Conservation (phyloP, 441 rosid genomes). For the Hura crepitans region DNA sequence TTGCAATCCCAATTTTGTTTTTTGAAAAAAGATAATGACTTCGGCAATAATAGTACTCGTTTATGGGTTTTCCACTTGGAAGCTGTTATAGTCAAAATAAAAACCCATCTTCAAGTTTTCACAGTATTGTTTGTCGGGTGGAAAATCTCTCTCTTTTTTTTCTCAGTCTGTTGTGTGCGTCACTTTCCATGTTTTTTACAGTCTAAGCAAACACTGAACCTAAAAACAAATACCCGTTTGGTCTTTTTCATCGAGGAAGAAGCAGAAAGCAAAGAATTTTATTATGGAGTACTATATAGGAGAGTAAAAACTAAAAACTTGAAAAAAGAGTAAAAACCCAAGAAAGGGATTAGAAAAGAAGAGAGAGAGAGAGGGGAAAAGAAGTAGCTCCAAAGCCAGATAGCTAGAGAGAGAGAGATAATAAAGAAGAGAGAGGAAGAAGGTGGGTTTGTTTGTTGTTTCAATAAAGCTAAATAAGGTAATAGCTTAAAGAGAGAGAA, state of each 20-base stretch:
- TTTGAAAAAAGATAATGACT: neutral
- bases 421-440: conserved; percentile 27
- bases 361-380: neutral
- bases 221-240: neutral
- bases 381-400: conserved; percentile 35
- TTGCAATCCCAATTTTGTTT: neutral
- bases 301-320: conserved; percentile 22
- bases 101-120: conserved; percentile 34
- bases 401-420: conserved; percentile 25
- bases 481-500: conserved; percentile 21
- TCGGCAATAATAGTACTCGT: neutral
- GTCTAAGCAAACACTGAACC: conserved; percentile 1
- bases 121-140: conserved; percentile 58
- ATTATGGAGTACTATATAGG: neutral
- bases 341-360: conserved; percentile 20
- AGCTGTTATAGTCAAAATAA: conserved; percentile 42
- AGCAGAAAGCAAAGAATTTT: neutral
- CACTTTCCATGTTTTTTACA: conserved; percentile 17
- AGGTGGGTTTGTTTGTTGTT: conserved; percentile 26
- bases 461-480: conserved; percentile 24
- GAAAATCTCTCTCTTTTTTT: conserved; percentile 30
- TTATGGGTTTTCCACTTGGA: conserved; percentile 23
- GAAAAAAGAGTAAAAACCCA: conserved; percentile 14
- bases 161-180: conserved; percentile 19
- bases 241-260: neutral